Evolutionary conservation across 768 basidiomycete species (phyloP).

Genomic region (Pleurotus djamor): DNA sequence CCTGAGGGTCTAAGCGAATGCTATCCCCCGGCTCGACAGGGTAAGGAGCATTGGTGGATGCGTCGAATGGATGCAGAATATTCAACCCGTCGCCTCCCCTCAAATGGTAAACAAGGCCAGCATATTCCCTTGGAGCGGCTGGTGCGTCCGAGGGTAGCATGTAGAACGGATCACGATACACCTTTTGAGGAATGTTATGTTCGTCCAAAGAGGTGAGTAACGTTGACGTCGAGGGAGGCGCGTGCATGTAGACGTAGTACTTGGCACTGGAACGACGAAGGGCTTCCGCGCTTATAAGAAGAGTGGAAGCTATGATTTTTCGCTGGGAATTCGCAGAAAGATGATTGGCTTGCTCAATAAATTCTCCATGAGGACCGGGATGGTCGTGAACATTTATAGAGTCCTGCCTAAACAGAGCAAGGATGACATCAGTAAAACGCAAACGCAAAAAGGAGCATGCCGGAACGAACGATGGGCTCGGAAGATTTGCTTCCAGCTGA

Average conservation of each 20-base stretch:
- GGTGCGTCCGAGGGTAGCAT: constrained; percentile 72
- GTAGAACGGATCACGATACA: constrained; percentile 83
- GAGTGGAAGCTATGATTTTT: not conserved
- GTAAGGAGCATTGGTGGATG: not conserved
- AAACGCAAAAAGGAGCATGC: no score
- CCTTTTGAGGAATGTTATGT: constrained; percentile 49
- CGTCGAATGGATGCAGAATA: constrained; percentile 61
- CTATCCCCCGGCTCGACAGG: not conserved
- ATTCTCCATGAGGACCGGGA: no score
- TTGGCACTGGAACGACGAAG: constrained; percentile 27
- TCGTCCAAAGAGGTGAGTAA: constrained; percentile 41
- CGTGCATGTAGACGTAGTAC: constrained; percentile 42
- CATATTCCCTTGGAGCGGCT: constrained; percentile 69
- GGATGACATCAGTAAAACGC: no score
- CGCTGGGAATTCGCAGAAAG: no score
- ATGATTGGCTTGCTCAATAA: no score
- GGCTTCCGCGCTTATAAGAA: constrained; percentile 10
- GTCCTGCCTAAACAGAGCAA: no score
- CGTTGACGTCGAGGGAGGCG: constrained; percentile 49
- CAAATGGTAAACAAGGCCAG: constrained; percentile 71
- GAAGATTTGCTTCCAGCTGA: no score
- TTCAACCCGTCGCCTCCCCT: constrained; percentile 60
- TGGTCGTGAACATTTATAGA: no score
- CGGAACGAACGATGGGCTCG: no score
- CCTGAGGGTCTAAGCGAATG: constrained; percentile 17